Evolutionary conservation across 73 alveolate genomes (phyloP).

Genomic region (Diophrys sp.): DNA sequence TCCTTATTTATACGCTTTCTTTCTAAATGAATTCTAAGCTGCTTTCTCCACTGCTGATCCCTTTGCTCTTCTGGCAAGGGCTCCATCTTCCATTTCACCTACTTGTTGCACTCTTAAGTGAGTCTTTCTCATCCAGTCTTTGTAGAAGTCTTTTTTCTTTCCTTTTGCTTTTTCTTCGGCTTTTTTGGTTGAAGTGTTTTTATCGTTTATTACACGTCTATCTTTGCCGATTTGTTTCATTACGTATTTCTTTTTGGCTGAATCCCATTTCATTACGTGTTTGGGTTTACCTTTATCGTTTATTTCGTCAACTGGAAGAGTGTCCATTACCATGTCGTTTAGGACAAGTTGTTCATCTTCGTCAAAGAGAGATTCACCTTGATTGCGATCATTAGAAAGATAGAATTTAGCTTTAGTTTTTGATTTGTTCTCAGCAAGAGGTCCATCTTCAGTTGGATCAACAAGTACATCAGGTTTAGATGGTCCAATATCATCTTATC

Average conservation of each 20-base stretch:
- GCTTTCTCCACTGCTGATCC: slow-evolving; percentile 47
- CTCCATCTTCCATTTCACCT: slow-evolving; percentile 76
- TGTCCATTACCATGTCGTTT: slow-evolving; percentile 62
- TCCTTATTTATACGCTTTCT: neutral
- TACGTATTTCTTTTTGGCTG: slow-evolving; percentile 61
- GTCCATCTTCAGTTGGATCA: slow-evolving; percentile 16
- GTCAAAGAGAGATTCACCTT: slow-evolving; percentile 22
- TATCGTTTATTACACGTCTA: slow-evolving; percentile 38
- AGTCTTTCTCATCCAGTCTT: slow-evolving; percentile 75
- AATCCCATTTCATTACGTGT: slow-evolving; percentile 72
- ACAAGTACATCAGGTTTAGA: neutral
- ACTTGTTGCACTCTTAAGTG: slow-evolving; percentile 53
- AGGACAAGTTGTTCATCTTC: slow-evolving; percentile 52
- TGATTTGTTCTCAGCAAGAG: slow-evolving; percentile 13
- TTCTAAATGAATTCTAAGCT: slow-evolving; percentile 33
- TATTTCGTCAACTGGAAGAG: slow-evolving; percentile 64
- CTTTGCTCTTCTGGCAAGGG: slow-evolving; percentile 52
- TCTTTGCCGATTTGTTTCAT: slow-evolving; percentile 35
- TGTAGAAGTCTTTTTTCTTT: slow-evolving; percentile 61
- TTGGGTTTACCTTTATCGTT: slow-evolving; percentile 44
- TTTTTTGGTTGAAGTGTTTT: slow-evolving; percentile 52
- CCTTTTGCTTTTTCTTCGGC: slow-evolving; percentile 33
- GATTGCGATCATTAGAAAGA: neutral
- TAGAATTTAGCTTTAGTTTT: neutral
- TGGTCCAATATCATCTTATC: slow-evolving; percentile 2